These are phyloP conservation scores for Urtica urens DNA, from an alignment of 306 rosid species.

Conservation along the genomic window DNA sequence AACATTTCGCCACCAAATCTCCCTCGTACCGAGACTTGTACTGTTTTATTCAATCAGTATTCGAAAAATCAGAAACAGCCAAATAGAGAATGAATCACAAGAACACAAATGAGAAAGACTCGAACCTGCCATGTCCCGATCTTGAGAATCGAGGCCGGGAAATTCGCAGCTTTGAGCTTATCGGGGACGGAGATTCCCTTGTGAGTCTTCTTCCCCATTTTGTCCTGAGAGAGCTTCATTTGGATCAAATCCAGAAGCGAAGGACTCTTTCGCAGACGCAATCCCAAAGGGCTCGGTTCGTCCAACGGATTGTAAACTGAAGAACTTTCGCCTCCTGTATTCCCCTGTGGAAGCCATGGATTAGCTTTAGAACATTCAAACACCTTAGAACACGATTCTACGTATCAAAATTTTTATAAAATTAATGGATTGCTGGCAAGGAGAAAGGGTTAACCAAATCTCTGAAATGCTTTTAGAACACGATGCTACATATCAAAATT, in stretches of 20 bases:
- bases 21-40: slow-evolving; percentile 75
- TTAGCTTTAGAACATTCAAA: neutral
- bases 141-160: slow-evolving; percentile 51
- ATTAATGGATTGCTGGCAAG: too few relatives aligned
- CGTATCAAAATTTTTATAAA: too few relatives aligned
- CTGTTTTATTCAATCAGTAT: slow-evolving; percentile 34
- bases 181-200: slow-evolving; percentile 27
- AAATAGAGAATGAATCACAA: neutral
- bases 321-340: slow-evolving; percentile 16
- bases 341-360: slow-evolving; percentile 15
- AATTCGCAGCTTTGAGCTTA: slow-evolving; percentile 74
- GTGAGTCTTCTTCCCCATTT: slow-evolving; percentile 30
- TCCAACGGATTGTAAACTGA: slow-evolving; percentile 40
- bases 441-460: too few relatives aligned
- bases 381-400: neutral
- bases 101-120: neutral
- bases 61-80: slow-evolving; percentile 8
- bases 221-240: slow-evolving; percentile 57
- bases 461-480: too few relatives aligned
- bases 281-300: slow-evolving; percentile 81
- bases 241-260: slow-evolving; percentile 79
- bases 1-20: slow-evolving; percentile 77
- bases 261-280: slow-evolving; percentile 71
- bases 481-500: too few relatives aligned
- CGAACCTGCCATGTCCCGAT: slow-evolving; percentile 81